A percentile compares a stretch with the other conserved stretches of the same genome.
These are phyloP conservation scores for Picocystis salinarum DNA, from an alignment of 139 green algal genomes.

Conservation along the genomic window DNA sequence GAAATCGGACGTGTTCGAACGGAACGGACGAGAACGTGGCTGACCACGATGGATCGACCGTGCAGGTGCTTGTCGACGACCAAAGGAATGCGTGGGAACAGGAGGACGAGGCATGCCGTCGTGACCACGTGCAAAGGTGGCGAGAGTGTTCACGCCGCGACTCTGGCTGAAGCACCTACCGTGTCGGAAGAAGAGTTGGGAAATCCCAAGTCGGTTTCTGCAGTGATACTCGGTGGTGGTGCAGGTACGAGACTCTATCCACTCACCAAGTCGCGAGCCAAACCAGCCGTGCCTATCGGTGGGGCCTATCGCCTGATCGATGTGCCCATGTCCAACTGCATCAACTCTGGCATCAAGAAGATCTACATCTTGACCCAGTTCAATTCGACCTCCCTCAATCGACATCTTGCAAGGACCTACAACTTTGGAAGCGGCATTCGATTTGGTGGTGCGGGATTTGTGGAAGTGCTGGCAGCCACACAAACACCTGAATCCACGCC, in stretches of 20 bases:
- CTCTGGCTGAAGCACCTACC: too few species aligned
- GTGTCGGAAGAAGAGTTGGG: too few species aligned
- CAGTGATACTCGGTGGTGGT: slow-evolving; percentile 79
- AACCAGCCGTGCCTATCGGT: slow-evolving; percentile 93
- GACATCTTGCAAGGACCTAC: slow-evolving; percentile 87
- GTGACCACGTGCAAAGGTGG: too few species aligned
- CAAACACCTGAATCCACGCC: slow-evolving; percentile 40
- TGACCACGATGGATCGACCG: too few species aligned
- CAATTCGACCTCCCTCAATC: slow-evolving; percentile 96
- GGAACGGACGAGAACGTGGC: too few species aligned
- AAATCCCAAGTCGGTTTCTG: slow-evolving; percentile 16
- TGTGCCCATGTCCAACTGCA: slow-evolving; percentile 98
- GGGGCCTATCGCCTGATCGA: slow-evolving; percentile 96
- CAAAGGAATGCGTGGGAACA: too few species aligned
- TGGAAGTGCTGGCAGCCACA: slow-evolving; percentile 82
- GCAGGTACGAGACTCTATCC: slow-evolving; percentile 78
- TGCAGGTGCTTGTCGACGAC: too few species aligned
- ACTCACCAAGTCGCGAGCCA: slow-evolving; percentile 75
- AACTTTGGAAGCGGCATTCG: slow-evolving; percentile 75
- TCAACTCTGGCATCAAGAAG: slow-evolving; percentile 95
- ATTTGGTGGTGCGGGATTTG: slow-evolving; percentile 73
- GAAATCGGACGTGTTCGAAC: too few species aligned
- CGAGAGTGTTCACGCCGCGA: too few species aligned
- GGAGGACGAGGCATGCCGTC: too few species aligned
- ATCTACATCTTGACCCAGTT: slow-evolving; percentile 96